Base-by-base conservation (phyloP, 352 stramenopile genomes). In the Phytophthora vignae region DNA sequence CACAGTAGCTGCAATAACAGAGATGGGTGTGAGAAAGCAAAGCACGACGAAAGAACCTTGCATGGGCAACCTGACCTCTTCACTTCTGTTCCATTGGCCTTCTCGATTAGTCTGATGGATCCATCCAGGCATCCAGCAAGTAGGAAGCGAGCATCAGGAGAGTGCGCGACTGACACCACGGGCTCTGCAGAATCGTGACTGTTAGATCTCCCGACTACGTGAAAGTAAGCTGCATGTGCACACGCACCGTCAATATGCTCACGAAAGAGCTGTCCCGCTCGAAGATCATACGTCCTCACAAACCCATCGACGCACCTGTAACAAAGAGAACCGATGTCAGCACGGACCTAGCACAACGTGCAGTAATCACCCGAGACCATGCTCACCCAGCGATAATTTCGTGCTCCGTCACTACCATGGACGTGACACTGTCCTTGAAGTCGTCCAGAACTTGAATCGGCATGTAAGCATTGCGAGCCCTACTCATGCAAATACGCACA, bases 401-500 rank as follows among this genome's bases (percentile, higher is more conserved):
- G 49, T 96, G 79, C 40, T 85, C 82, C 0, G 85, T 87, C 14
- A 96, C 73, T 4, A 90, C 74, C 25, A 97, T 83, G 29, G 82
- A 91, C 14, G 91, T 97, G 64, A 97, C 90, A 64, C 91, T 97
- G 75, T 97, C 91, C 52, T 87, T 94, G 59, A 95, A 97, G 55
- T 95, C 85, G 58, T 96, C 87, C 27, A 97, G 68, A 29, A 92
- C 74, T 76, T 97, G 91, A 58, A 97, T 96, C 21, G 91, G 90
- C 14, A 65, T 69, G 63, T 85, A 94, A 1, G 87, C 69, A 54
- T 94, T 95, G 2, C 87, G 83, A 69, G 87, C 86, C 70, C 88
- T 92, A 55, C 1, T 40, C 55, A 12, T 14, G 0, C 4, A 31
- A 31, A 48, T 8, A 22, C 29, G 49, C 55, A 63, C 2, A 65